These are phyloP conservation scores for Streptanthus diversifolius DNA, from an alignment of 345 rosid species.

Conservation along the genomic window DNA sequence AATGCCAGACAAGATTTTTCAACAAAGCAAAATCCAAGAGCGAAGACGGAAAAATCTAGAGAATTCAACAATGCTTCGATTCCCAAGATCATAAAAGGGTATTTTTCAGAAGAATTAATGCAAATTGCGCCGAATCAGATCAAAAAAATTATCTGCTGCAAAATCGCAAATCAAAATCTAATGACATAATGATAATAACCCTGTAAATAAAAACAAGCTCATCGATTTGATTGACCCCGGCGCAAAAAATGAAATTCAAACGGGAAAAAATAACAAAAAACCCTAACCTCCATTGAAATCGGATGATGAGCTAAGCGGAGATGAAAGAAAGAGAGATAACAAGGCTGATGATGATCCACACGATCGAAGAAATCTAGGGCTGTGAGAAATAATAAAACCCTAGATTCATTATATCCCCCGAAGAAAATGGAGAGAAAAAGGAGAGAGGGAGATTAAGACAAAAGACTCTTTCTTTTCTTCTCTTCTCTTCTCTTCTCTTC, in stretches of 20 bases:
- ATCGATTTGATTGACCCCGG: too few species aligned
- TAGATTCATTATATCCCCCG: conserved; percentile 31
- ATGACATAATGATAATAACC: not conserved
- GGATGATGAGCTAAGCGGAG: not conserved
- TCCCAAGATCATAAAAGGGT: not conserved
- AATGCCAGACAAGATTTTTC: not conserved
- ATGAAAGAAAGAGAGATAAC: not conserved
- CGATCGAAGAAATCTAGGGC: conserved; percentile 32
- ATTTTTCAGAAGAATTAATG: not conserved
- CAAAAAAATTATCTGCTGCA: not conserved
- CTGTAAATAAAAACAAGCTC: not conserved
- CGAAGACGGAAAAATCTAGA: not conserved
- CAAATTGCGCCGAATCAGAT: conserved; percentile 3
- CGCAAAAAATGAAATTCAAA: conserved; percentile 13
- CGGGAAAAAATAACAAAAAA: not conserved
- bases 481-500: not conserved
- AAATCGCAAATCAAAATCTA: not conserved
- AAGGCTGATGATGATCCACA: not conserved
- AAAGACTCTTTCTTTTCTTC: conserved; percentile 11
- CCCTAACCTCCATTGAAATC: conserved; percentile 39
- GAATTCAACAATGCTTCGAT: not conserved
- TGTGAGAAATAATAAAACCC: conserved; percentile 28
- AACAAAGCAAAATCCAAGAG: not conserved
- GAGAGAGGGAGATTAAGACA: not conserved
- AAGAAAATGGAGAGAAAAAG: conserved; percentile 24